Conservation (phyloP, 768 basidiomycete species). For the Trametes cinnabarina region DNA sequence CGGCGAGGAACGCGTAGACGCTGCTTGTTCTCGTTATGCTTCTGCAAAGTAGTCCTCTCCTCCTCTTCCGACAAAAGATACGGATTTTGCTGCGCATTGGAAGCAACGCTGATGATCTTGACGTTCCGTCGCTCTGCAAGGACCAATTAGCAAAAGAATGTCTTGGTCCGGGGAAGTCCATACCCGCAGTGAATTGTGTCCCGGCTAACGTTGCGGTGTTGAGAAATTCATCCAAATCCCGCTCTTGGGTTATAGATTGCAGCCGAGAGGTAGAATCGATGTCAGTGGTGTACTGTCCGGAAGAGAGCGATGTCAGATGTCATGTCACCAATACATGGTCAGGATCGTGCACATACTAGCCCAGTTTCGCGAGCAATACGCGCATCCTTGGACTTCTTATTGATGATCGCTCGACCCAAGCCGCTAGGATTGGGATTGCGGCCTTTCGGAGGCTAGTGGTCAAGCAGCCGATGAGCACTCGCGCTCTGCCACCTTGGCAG, state of each 20-base stretch:
- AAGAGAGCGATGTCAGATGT: neutral
- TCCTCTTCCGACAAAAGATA: conserved; percentile 82
- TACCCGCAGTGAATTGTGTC: conserved; percentile 94
- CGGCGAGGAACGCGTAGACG: conserved; percentile 85
- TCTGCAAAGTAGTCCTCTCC: conserved; percentile 69
- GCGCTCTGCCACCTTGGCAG: neutral
- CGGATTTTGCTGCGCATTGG: conserved; percentile 65
- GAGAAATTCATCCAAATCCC: conserved; percentile 93
- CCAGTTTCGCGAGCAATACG: conserved; percentile 57
- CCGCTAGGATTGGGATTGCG: conserved; percentile 73
- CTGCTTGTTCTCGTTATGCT: conserved; percentile 70
- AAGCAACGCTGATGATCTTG: conserved; percentile 67
- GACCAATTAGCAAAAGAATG: too few relatives aligned
- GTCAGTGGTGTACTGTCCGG: conserved; percentile 73
- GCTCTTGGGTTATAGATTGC: conserved; percentile 92
- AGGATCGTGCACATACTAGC: conserved; percentile 48
- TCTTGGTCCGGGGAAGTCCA: conserved; percentile 18
- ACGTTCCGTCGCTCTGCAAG: conserved; percentile 84
- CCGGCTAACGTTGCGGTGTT: conserved; percentile 93
- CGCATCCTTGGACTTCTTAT: conserved; percentile 81
- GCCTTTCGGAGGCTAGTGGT: conserved; percentile 40
- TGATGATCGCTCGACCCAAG: conserved; percentile 93
- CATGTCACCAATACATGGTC: neutral
- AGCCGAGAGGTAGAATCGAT: conserved; percentile 64
- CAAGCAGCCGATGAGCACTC: neutral